Conservation (phyloP, 2,329 filamentous ascomycete genomes). For the Ophiostoma piceae region DNA sequence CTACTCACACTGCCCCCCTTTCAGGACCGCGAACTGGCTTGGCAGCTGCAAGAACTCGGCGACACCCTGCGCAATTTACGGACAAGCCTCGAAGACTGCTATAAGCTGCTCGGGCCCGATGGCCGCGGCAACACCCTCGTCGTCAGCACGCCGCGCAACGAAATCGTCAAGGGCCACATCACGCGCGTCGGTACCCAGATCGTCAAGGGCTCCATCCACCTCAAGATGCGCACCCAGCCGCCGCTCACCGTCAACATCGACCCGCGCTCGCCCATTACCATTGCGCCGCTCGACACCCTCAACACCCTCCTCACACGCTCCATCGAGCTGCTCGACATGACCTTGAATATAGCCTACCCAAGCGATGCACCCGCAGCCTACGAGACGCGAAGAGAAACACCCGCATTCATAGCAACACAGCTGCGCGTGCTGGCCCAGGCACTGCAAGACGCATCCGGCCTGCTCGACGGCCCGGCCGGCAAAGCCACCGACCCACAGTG, state of each 20-base stretch:
- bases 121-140: conserved; percentile 65
- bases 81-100: conserved; percentile 78
- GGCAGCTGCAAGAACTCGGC: conserved; percentile 50
- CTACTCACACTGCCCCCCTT: conserved; percentile 31
- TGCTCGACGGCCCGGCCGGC: conserved; percentile 52
- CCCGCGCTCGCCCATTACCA: conserved; percentile 47
- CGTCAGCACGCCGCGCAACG: conserved; percentile 78
- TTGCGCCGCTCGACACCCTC: conserved; percentile 66
- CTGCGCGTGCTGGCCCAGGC: conserved; percentile 52
- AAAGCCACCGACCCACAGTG: conserved; percentile 40
- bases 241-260: conserved; percentile 46
- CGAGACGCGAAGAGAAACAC: background rate
- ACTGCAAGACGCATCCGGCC: conserved; percentile 46
- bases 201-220: conserved; percentile 77
- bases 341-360: conserved; percentile 53
- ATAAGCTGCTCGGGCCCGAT: conserved; percentile 60
- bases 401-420: conserved; percentile 48
- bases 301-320: conserved; percentile 75
- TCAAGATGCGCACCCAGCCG: conserved; percentile 67
- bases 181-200: conserved; percentile 87
- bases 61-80: conserved; percentile 47
- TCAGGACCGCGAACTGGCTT: conserved; percentile 50
- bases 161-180: conserved; percentile 86
- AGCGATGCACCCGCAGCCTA: background rate
- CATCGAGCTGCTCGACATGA: conserved; percentile 76